Conservation (phyloP, 2,329 filamentous ascomycete genomes). For the Trichophyton equinum region DNA sequence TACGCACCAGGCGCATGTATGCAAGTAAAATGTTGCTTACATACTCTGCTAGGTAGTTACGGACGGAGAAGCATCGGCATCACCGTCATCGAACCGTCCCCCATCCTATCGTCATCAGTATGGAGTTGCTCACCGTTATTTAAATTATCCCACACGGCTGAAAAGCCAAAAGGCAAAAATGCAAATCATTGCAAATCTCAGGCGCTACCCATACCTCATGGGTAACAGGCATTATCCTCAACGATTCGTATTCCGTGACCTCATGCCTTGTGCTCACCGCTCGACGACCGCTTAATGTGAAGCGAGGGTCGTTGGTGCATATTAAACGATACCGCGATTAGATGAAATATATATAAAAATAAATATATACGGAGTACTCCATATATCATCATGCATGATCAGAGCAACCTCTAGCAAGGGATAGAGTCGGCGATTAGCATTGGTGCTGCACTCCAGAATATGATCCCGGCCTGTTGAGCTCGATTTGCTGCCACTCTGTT, state of each 20-base stretch:
- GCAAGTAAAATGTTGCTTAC: no score
- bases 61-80: not conserved
- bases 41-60: no score
- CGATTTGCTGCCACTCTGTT: not conserved
- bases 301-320: not conserved
- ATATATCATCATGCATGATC: not conserved
- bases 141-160: not conserved
- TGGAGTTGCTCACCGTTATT: not conserved
- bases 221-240: constrained; percentile 2
- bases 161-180: not conserved
- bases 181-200: constrained; percentile 1
- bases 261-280: not conserved
- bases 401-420: not conserved
- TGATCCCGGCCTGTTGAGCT: not conserved
- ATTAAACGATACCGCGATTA: not conserved
- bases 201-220: not conserved
- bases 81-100: not conserved
- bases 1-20: not conserved
- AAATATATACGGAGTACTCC: no score
- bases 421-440: not conserved
- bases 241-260: not conserved
- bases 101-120: not conserved
- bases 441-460: not conserved
- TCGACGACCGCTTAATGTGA: not conserved
- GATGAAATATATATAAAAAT: not conserved